A percentile compares a stretch with the other conserved stretches of the same genome.
Evolutionary conservation across 2,329 filamentous ascomycete species (phyloP).

Genomic region (Lachnum nothofagi): DNA sequence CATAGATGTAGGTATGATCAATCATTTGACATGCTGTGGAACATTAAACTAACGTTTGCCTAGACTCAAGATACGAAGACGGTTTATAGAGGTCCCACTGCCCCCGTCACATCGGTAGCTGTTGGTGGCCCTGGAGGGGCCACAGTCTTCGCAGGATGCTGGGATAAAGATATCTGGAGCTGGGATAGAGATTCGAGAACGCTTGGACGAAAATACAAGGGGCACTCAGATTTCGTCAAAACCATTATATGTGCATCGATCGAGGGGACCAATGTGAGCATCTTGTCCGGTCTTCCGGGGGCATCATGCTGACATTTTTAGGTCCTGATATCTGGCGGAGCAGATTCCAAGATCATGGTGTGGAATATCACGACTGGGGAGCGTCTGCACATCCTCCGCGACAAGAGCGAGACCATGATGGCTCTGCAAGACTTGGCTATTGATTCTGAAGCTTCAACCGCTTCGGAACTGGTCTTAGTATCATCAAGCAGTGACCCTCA

Average conservation of each 20-base stretch:
- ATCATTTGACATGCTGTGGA: neutral
- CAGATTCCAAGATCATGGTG: conserved; percentile 75
- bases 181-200: conserved; percentile 62
- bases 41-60: conserved; percentile 6
- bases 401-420: conserved; percentile 64
- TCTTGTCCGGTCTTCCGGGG: conserved; percentile 3
- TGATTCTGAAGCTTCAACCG: conserved; percentile 58
- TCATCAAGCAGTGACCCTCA: conserved; percentile 76
- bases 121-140: conserved; percentile 52
- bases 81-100: conserved; percentile 67
- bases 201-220: conserved; percentile 57
- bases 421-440: conserved; percentile 75
- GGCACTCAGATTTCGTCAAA: conserved; percentile 91
- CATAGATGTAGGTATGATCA: conserved; percentile 62
- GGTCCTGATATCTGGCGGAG: conserved; percentile 65
- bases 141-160: conserved; percentile 79
- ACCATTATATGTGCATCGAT: conserved; percentile 61
- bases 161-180: conserved; percentile 89
- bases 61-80: conserved; percentile 41
- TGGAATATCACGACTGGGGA: conserved; percentile 70
- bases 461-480: conserved; percentile 55
- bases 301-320: conserved; percentile 15
- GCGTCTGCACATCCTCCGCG: conserved; percentile 71
- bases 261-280: conserved; percentile 49
- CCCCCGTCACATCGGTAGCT: conserved; percentile 74